Conservation (phyloP, 805 yeast species). For the Myxozyma nipponensis region DNA sequence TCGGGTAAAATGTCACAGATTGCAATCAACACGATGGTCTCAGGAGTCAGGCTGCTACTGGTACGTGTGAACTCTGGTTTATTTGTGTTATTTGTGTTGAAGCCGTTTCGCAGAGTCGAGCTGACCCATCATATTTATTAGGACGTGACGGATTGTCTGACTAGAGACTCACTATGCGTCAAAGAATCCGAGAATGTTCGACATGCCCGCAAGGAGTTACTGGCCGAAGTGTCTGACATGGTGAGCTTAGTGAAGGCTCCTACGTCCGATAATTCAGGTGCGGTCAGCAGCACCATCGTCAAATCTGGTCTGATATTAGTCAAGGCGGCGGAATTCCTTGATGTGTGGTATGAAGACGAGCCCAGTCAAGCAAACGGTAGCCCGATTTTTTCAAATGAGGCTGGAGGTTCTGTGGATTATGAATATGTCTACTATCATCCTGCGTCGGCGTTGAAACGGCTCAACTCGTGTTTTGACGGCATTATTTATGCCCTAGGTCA, state of each 20-base stretch:
- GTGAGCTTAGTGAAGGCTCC: conserved; percentile 39
- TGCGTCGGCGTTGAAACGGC: conserved; percentile 33
- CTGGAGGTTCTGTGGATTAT: not conserved
- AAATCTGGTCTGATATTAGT: conserved; percentile 36
- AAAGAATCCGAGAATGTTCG: conserved; percentile 33
- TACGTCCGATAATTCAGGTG: conserved; percentile 33
- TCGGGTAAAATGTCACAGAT: conserved; percentile 34
- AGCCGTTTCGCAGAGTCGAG: not conserved
- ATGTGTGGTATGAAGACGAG: conserved; percentile 31
- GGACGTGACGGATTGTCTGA: conserved; percentile 36
- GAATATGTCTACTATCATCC: conserved; percentile 9
- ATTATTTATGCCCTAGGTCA: conserved; percentile 36
- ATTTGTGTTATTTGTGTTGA: not conserved
- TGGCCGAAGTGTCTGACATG: conserved; percentile 41
- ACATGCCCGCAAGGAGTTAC: conserved; percentile 37
- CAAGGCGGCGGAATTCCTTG: conserved; percentile 36
- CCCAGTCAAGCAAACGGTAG: no score
- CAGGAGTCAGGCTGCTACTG: conserved; percentile 40
- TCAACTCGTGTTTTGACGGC: conserved; percentile 39
- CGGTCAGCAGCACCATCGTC: conserved; percentile 35
- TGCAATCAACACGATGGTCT: conserved; percentile 39
- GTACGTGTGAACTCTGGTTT: not conserved
- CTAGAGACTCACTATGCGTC: conserved; percentile 37
- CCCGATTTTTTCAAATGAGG: not conserved
- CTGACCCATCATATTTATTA: no score